Base-by-base conservation (phyloP, 2,329 filamentous ascomycete species). In the Colletotrichum trifolii region DNA sequence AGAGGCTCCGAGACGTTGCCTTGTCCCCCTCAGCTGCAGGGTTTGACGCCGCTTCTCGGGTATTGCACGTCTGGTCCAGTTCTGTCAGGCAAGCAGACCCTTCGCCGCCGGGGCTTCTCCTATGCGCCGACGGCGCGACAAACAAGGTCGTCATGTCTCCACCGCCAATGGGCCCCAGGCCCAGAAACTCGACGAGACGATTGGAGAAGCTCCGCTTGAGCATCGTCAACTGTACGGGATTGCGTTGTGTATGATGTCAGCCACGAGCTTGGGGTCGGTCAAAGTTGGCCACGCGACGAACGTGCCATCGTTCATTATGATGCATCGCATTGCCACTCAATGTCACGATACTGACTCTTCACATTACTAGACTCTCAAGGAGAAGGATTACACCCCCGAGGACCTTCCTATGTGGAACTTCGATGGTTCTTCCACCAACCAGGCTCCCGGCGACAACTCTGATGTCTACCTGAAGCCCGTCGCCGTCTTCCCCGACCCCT, bases 401-500 rank as follows among this genome's bases (percentile, higher is more conserved):
- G 82, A 86, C 56, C 83, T 87, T 54, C 83, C 85, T 59, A 81
- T 82, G 69, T 85, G 83, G 83, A 85, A 85, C 78, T 85, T 85
- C 60, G 83, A 85, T 61, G 95, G 95, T 75, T 97, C 93, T 63
- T 97, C 94, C 12, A 97, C 94, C 71, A 90, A 87, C 72, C 95
- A 98, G 82, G 95, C 95, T 53, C 93, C 93, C 45, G 94, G 94
- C 74, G 92, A 96, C 81, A 96, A 98, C 89, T 97, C 93, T 52
- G 95, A 98, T 82, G 92, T 97, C 85, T 97, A 97, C 88, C 92
- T 98, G 73, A 91, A 93, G 77, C 94, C 94, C 65, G 88, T 92
- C 69, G 93, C 94, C 73, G 89, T 94, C 82, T 97, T 88, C 88
- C 91, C 93, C 72, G 94, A 97, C 70, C 95, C 95, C 67, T 95